A percentile compares a stretch with the other conserved stretches of the same genome.
These are phyloP conservation scores for Starmera amethionina DNA, from an alignment of 805 yeast species.

Conservation along the genomic window DNA sequence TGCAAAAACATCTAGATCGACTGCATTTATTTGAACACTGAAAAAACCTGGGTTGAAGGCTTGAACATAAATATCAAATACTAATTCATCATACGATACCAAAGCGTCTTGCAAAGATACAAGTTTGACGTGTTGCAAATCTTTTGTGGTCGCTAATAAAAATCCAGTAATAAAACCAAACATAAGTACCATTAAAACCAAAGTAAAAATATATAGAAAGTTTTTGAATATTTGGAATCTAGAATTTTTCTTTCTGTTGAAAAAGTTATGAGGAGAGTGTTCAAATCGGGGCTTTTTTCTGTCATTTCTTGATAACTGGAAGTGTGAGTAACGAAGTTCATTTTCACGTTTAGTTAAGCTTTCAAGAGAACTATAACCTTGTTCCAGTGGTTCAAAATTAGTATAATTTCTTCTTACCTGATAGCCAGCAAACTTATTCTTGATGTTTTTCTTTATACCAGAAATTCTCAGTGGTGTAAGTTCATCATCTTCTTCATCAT, in stretches of 20 bases:
- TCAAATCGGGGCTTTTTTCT: slow-evolving; percentile 15
- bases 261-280: slow-evolving; percentile 42
- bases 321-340: slow-evolving; percentile 1
- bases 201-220: slow-evolving; percentile 23
- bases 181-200: slow-evolving; percentile 39
- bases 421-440: slow-evolving; percentile 10
- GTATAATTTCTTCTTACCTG: neutral
- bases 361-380: slow-evolving; percentile 7
- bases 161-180: slow-evolving; percentile 80
- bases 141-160: slow-evolving; percentile 77
- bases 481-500: slow-evolving; percentile 17
- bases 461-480: slow-evolving; percentile 16
- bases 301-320: slow-evolving; percentile 3
- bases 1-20: slow-evolving; percentile 81
- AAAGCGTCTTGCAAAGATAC: slow-evolving; percentile 57
- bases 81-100: slow-evolving; percentile 74
- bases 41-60: slow-evolving; percentile 87
- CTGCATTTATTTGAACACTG: slow-evolving; percentile 48
- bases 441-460: slow-evolving; percentile 13
- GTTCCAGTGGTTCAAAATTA: neutral
- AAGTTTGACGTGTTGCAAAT: slow-evolving; percentile 58
- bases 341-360: slow-evolving; percentile 2
- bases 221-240: slow-evolving; percentile 24
- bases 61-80: slow-evolving; percentile 67
- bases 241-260: slow-evolving; percentile 17